Base-by-base conservation (phyloP, 129 eudicot species). In the Ambrosia trifida region DNA sequence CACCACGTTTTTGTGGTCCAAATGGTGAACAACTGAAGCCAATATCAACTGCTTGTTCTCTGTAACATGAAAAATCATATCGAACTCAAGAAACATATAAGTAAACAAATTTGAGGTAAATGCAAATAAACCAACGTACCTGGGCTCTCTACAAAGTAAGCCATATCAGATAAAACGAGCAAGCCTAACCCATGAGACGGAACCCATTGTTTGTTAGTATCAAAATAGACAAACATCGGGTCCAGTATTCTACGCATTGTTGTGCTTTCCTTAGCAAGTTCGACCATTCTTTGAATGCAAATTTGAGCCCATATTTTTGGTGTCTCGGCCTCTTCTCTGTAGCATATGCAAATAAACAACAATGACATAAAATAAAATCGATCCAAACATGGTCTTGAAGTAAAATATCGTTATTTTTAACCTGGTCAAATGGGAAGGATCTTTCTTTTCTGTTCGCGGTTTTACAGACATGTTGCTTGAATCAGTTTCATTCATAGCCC, bases 221-320 rank as follows among this genome's bases (percentile, higher is more conserved):
- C 98, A 69, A 89, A 94, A 81, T 87, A 83, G 14, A 79, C 69
- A 79, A 94, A 86, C 95, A 94, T 87, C 8, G 98, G 98, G 44
- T 94, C 98, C 73, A 94, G 77, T 62, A 87, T 81, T 54, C 76
- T 74, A 11, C 98, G 96, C 92, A 90, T 84, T 14, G 97, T 94
- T 10, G 92, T 78, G 79, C 96, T 94, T 83, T 89, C 98, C 72
- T 86, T 87, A 1, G 90, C 93, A 74, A 94, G 93, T 67, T 94
- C 96, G 75, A 83, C 93, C 91, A 94, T 82, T 74, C 91, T 83
- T 72, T 94, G 94, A 43, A 90, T 77, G 81, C 97, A 94, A 32
- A 94, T 90, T 79, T 85, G 93, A 45, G 95, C 99, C 99, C 99
- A 94, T 40, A 90, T 77, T 84, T 90, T 84, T 43, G 99, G 99